A percentile compares a stretch with the other conserved stretches of the same genome.
These are phyloP conservation scores for Aureobasidium leucospermi DNA, from an alignment of 2,329 filamentous ascomycete species.

Conservation along the genomic window DNA sequence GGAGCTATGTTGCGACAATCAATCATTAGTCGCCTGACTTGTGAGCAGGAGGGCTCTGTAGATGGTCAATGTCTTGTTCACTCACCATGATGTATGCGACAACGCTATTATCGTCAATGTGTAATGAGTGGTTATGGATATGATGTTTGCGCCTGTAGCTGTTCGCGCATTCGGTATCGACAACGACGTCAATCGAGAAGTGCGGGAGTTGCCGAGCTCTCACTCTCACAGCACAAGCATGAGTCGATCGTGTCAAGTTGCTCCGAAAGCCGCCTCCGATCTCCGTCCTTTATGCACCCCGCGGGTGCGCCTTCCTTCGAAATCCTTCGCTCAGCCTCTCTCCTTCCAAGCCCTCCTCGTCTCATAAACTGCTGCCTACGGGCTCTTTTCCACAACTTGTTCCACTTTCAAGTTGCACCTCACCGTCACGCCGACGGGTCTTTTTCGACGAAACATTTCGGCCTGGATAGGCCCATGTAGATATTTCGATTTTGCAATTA, in stretches of 20 bases:
- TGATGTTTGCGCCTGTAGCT: background rate
- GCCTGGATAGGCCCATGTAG: conserved; percentile 13
- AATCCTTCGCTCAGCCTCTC: conserved; percentile 11
- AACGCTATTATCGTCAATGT: background rate
- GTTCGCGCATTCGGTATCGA: background rate
- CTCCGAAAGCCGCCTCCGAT: conserved; percentile 11
- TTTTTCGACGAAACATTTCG: background rate
- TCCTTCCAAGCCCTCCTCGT: background rate
- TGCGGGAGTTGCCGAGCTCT: background rate
- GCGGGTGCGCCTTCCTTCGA: conserved; percentile 2
- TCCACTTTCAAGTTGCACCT: background rate
- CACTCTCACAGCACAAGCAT: background rate
- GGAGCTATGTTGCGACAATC: conserved; percentile 40
- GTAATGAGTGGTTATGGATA: background rate
- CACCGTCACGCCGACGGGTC: conserved; percentile 4
- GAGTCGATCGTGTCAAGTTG: background rate
- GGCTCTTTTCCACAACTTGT: background rate
- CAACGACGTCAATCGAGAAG: conserved; percentile 8
- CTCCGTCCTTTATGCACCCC: background rate
- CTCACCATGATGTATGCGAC: conserved; percentile 20
- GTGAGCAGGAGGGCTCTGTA: conserved; percentile 15
- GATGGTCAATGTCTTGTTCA: background rate
- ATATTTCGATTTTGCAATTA: conserved; percentile 3
- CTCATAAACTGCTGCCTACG: conserved; percentile 12
- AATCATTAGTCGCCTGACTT: conserved; percentile 14